phyloP scores from a whole-genome alignment of 2,329 filamentous ascomycete genomes.

The Cylindrodendrum hubeiense region DNA sequence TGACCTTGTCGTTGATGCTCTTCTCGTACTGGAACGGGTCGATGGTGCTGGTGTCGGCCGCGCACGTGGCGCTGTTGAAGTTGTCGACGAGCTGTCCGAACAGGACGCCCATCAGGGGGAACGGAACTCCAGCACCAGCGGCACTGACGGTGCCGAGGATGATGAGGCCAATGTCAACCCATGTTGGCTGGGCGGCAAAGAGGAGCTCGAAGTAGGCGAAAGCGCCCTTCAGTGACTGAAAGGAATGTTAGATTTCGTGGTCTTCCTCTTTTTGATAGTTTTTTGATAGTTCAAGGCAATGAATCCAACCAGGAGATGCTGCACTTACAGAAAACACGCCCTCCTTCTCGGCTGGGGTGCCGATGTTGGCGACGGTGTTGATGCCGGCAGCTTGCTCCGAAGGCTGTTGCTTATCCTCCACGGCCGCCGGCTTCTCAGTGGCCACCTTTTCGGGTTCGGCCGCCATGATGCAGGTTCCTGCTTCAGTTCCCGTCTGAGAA shows the following conservation, averaged over 20 bases:
- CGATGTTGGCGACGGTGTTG: neutral
- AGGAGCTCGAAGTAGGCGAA: conserved; percentile 57
- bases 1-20: conserved; percentile 67
- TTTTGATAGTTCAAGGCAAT: no score
- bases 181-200: conserved; percentile 50
- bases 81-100: conserved; percentile 74
- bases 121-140: conserved; percentile 70
- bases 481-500: neutral
- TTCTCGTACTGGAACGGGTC: conserved; percentile 50
- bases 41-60: conserved; percentile 37
- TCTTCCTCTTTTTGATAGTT: neutral
- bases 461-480: conserved; percentile 24
- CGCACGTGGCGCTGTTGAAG: conserved; percentile 68
- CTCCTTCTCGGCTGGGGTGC: conserved; percentile 17
- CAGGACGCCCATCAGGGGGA: conserved; percentile 72
- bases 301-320: neutral
- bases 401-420: neutral
- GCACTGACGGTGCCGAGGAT: conserved; percentile 57
- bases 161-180: conserved; percentile 56
- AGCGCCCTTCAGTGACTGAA: conserved; percentile 26
- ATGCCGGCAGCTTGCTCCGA: neutral
- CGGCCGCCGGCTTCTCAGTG: neutral
- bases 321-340: conserved; percentile 30
- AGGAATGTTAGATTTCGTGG: neutral
- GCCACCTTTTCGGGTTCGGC: conserved; percentile 25